phyloP scores from a whole-genome alignment of 192 early-diverging fungal genomes.

The Cetraspora pellucida region DNA sequence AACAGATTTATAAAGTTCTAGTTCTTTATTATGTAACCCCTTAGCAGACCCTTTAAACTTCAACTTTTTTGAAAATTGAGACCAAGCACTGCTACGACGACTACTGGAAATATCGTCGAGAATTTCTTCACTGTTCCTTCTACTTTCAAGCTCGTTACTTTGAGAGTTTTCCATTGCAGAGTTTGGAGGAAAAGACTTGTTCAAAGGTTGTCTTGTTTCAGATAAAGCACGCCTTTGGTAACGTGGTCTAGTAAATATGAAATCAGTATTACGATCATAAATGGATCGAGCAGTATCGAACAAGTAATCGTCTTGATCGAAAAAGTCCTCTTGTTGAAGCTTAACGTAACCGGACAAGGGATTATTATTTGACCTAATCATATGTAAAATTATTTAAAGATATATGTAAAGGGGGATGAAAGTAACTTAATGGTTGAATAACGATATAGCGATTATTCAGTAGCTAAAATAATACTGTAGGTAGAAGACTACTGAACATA shows the following conservation, averaged over 20 bases:
- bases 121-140: not conserved
- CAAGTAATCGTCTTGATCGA: not conserved
- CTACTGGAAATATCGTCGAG: not conserved
- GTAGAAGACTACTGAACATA: no score
- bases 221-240: constrained; percentile 8
- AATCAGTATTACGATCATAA: not conserved
- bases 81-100: constrained; percentile 15
- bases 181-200: not conserved
- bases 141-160: not conserved
- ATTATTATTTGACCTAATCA: constrained; percentile 12
- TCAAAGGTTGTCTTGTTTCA: not conserved
- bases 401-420: not conserved
- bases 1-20: constrained; percentile 6
- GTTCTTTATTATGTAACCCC: not conserved
- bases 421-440: not conserved
- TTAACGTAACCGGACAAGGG: constrained; percentile 2
- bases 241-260: not conserved
- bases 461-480: no score
- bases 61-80: constrained; percentile 19
- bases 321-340: not conserved
- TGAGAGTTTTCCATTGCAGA: not conserved
- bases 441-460: not conserved
- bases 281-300: not conserved
- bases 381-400: not conserved
- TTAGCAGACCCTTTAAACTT: not conserved